phyloP scores from a whole-genome alignment of 257 asterid genomes.

The Gardenia jasminoides region DNA sequence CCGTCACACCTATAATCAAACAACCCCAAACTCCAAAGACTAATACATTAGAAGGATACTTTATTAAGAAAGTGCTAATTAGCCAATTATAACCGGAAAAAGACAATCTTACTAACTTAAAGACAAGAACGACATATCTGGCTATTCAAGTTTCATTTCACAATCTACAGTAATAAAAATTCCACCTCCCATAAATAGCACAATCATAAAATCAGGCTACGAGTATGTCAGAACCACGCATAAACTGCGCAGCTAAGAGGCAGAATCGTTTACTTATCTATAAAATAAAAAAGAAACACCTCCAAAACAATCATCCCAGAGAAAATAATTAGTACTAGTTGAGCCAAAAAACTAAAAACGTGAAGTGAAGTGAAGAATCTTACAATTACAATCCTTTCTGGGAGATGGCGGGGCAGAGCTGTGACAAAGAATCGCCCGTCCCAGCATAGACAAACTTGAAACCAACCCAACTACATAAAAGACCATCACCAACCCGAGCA shows the following conservation, averaged over 20 bases:
- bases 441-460: slow-evolving; percentile 78
- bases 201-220: not conserved
- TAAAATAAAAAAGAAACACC: no score
- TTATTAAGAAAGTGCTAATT: not conserved
- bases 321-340: not conserved
- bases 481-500: slow-evolving; percentile 68
- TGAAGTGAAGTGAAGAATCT: slow-evolving; percentile 21
- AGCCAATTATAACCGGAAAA: not conserved
- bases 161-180: not conserved
- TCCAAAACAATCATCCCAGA: not conserved
- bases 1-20: not conserved
- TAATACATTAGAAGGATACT: not conserved
- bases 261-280: not conserved
- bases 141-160: not conserved
- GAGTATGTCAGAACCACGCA: not conserved
- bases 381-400: slow-evolving; percentile 54
- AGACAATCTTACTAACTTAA: not conserved
- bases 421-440: slow-evolving; percentile 56
- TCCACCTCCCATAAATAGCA: not conserved
- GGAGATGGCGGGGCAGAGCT: slow-evolving; percentile 38
- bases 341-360: not conserved
- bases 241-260: not conserved
- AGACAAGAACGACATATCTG: no score
- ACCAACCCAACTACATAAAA: slow-evolving; percentile 74
- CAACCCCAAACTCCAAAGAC: not conserved